These are phyloP conservation scores for Cajanus cajan DNA, from an alignment of 306 rosid species.

Conservation along the genomic window DNA sequence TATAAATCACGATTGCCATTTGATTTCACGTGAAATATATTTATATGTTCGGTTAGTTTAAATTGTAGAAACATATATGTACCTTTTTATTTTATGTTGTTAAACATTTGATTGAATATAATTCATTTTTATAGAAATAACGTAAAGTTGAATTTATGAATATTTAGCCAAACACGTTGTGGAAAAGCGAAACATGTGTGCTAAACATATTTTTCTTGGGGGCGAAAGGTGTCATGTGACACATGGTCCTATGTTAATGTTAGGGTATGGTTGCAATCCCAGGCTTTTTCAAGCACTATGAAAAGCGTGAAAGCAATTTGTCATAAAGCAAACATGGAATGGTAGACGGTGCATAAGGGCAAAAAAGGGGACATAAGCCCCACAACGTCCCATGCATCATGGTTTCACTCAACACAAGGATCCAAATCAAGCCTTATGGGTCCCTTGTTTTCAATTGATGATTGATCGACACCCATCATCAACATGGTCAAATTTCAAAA, in stretches of 20 bases:
- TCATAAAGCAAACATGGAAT: constrained; percentile 16
- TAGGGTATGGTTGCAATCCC: background rate
- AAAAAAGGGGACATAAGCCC: background rate
- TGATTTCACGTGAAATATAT: background rate
- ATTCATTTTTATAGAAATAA: background rate
- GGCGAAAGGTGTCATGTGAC: background rate
- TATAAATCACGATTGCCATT: background rate
- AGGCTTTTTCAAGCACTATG: constrained; percentile 9
- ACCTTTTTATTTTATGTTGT: background rate
- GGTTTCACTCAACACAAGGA: background rate
- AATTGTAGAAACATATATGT: no score
- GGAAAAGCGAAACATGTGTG: background rate
- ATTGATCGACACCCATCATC: background rate
- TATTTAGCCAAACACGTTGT: background rate
- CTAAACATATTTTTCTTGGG: background rate
- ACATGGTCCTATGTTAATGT: background rate
- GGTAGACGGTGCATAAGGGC: background rate
- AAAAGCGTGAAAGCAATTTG: constrained; percentile 24
- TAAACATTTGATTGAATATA: background rate
- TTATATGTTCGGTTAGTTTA: no score
- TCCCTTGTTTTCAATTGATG: background rate
- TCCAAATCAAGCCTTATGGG: constrained; percentile 1
- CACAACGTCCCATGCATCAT: background rate
- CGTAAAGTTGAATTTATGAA: background rate
- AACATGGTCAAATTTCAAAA: background rate